Evolutionary conservation across 495 filamentous ascomycete genomes (phyloP).

Genomic region (Trichoderma parareesei): DNA sequence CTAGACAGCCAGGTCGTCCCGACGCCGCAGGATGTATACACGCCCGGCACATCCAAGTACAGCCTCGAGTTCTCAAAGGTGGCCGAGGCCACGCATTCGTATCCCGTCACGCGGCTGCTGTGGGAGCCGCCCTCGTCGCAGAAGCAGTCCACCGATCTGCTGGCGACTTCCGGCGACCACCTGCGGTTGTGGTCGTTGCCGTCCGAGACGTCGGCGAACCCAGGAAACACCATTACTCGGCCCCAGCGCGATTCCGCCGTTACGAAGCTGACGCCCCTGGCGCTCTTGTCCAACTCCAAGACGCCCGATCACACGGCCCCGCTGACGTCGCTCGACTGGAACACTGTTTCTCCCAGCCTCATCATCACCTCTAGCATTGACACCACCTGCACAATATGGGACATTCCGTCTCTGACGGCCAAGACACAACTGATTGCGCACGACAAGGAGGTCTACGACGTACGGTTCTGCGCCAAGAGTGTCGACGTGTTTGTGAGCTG

Average conservation of each 20-base stretch:
- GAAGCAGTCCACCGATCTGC: conserved; percentile 91
- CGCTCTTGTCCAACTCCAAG: conserved; percentile 92
- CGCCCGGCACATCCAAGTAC: conserved; percentile 59
- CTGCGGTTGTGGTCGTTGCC: conserved; percentile 87
- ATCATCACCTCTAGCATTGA: conserved; percentile 99
- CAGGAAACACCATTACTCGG: conserved; percentile 68
- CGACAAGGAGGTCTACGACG: conserved; percentile 98
- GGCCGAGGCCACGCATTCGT: conserved; percentile 97
- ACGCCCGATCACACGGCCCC: conserved; percentile 97
- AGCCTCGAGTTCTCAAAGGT: conserved; percentile 85
- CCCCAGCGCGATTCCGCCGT: conserved; percentile 54
- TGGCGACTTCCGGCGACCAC: conserved; percentile 96
- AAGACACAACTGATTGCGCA: conserved; percentile 98
- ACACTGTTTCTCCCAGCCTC: conserved; percentile 85
- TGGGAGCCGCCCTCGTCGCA: conserved; percentile 98
- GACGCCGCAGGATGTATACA: conserved; percentile 64
- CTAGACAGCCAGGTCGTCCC: conserved; percentile 72
- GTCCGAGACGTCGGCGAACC: conserved; percentile 43
- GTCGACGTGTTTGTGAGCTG: conserved; percentile 97
- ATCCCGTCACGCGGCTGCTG: conserved; percentile 89
- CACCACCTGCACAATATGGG: conserved; percentile 99
- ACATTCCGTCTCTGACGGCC: conserved; percentile 93
- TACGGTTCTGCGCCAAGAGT: conserved; percentile 92
- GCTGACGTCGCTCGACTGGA: conserved; percentile 95
- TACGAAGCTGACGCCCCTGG: conserved; percentile 87